Evolutionary conservation across 2,329 filamentous ascomycete genomes (phyloP).

Genomic region (Incumbomyces lentus): DNA sequence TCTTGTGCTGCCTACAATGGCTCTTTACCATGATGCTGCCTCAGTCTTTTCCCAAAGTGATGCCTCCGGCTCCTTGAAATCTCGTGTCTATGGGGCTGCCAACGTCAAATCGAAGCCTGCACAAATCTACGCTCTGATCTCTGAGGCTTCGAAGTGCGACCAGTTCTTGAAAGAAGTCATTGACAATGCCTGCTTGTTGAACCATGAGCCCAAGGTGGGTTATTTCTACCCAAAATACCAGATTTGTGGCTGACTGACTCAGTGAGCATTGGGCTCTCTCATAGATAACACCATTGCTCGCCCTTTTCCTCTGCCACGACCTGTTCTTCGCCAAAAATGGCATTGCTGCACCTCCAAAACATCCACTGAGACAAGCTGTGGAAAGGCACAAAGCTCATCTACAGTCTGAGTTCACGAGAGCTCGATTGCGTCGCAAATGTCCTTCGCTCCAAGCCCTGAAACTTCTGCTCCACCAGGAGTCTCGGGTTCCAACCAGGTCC

Average conservation of each 20-base stretch:
- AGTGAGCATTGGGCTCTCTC: conserved; percentile 18
- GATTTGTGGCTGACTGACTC: conserved; percentile 29
- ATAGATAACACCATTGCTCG: conserved; percentile 69
- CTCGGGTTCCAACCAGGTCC: conserved; percentile 33
- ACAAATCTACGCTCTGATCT: conserved; percentile 77
- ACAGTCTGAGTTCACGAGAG: conserved; percentile 69
- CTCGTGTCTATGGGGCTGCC: conserved; percentile 64
- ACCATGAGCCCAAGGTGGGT: conserved; percentile 71
- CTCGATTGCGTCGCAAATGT: conserved; percentile 61
- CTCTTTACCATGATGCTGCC: conserved; percentile 87
- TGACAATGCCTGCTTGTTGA: conserved; percentile 64
- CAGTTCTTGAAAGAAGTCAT: conserved; percentile 77
- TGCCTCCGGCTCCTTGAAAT: conserved; percentile 71
- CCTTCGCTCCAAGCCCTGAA: conserved; percentile 56
- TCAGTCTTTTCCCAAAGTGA: conserved; percentile 51
- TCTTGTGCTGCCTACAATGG: conserved; percentile 49
- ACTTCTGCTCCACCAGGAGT: conserved; percentile 26
- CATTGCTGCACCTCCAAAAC: conserved; percentile 67
- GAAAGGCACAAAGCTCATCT: conserved; percentile 74
- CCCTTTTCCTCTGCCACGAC: conserved; percentile 77
- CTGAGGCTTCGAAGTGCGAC: conserved; percentile 88
- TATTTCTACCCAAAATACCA: neutral
- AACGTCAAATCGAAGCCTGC: conserved; percentile 65
- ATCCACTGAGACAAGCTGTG: conserved; percentile 65
- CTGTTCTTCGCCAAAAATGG: conserved; percentile 70